Evolutionary conservation across 78 protist genomes (phyloP).

Genomic region (Dictyostelium intermedium): DNA sequence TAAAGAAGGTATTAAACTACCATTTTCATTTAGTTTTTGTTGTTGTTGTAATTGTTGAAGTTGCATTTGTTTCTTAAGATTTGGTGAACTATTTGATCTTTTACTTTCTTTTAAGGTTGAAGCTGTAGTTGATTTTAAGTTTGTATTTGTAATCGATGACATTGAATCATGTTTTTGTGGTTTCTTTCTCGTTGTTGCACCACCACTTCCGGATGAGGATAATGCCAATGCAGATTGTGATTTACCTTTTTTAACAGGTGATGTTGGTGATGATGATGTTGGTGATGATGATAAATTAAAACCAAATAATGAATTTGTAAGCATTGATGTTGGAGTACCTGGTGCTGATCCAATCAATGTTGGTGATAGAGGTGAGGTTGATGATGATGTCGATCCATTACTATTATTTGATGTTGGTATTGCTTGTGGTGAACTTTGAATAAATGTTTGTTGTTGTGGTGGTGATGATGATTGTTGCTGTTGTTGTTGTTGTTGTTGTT

Average conservation of each 20-base stretch:
- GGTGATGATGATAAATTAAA: background rate
- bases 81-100: constrained; percentile 36
- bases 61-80: constrained; percentile 20
- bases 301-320: background rate
- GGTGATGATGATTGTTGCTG: background rate
- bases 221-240: background rate
- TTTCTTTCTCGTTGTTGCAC: background rate
- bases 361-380: background rate
- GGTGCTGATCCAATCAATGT: background rate
- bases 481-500: background rate
- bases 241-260: constrained; percentile 7
- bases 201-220: background rate
- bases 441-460: background rate
- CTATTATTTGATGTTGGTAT: background rate
- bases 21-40: background rate
- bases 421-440: constrained; percentile 2
- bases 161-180: constrained; percentile 25
- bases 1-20: background rate
- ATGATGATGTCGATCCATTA: background rate
- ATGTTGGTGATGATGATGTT: constrained; percentile 20
- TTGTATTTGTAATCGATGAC: background rate
- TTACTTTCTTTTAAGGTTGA: background rate
- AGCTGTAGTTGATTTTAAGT: background rate
- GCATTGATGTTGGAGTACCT: background rate
- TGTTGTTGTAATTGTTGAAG: constrained; percentile 8